These are phyloP conservation scores for Hyaloscypha finlandica DNA, from an alignment of 495 filamentous ascomycete species.

Conservation along the genomic window DNA sequence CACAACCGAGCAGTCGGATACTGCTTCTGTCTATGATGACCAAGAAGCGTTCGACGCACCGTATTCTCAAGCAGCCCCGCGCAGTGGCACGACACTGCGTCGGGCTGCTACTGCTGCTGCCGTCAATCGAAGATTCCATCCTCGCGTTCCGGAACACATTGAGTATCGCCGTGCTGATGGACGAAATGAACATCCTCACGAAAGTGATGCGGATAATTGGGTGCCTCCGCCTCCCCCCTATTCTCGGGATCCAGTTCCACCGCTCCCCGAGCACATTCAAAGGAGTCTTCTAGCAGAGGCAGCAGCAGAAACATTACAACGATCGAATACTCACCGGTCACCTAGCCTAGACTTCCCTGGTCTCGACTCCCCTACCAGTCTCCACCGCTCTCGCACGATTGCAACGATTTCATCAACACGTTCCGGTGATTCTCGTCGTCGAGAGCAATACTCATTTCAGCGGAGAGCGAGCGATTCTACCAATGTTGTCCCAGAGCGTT, in stretches of 20 bases:
- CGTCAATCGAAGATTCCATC: constrained; percentile 63
- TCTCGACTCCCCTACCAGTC: constrained; percentile 8
- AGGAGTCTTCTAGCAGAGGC: constrained; percentile 29
- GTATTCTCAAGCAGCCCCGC: constrained; percentile 77
- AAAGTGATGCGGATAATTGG: constrained; percentile 92
- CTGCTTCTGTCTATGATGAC: constrained; percentile 48
- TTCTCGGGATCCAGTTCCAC: constrained; percentile 57
- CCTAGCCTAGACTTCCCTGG: constrained; percentile 24
- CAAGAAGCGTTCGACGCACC: constrained; percentile 65
- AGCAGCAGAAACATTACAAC: constrained; percentile 23
- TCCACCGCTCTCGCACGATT: constrained; percentile 28
- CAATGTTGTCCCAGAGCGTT: constrained; percentile 24
- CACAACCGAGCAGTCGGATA: constrained; percentile 34
- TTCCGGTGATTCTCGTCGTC: constrained; percentile 25
- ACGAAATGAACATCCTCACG: constrained; percentile 72
- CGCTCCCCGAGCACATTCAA: constrained; percentile 54
- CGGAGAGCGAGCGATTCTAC: constrained; percentile 31
- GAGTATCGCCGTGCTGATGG: constrained; percentile 53
- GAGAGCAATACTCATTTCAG: constrained; percentile 19
- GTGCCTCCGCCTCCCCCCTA: constrained; percentile 92
- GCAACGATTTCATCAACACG: constrained; percentile 20
- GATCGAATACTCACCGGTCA: constrained; percentile 21
- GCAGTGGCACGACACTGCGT: constrained; percentile 71
- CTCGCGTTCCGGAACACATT: constrained; percentile 34
- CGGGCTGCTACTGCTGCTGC: constrained; percentile 80